Evolutionary conservation across 1,284 basidiomycete genomes (phyloP).

Genomic region (Lignosus rhinocerotis): DNA sequence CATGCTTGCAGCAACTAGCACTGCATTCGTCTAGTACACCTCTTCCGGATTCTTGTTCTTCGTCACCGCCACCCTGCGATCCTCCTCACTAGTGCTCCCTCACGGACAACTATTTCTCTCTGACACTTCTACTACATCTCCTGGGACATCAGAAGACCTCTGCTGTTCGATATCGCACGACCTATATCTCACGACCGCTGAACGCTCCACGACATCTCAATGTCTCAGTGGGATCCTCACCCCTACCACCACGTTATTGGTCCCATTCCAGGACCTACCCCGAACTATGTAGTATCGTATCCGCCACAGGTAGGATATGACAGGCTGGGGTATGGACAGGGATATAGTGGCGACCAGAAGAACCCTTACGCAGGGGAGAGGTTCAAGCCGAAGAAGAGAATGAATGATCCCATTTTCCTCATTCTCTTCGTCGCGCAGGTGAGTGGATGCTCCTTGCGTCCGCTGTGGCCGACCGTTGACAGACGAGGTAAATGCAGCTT

Average conservation of each 20-base stretch:
- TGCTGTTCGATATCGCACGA: too few relatives aligned
- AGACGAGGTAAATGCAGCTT: constrained; percentile 40
- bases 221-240: background rate
- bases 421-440: constrained; percentile 69
- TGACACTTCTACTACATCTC: too few relatives aligned
- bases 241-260: constrained; percentile 23
- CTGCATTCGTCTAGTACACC: too few relatives aligned
- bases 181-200: too few relatives aligned
- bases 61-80: too few relatives aligned
- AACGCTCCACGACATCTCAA: too few relatives aligned
- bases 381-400: constrained; percentile 67
- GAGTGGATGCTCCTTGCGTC: constrained; percentile 8
- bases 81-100: too few relatives aligned
- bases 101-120: too few relatives aligned
- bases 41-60: too few relatives aligned
- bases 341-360: constrained; percentile 43
- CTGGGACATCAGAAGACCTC: too few relatives aligned
- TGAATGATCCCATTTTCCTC: constrained; percentile 75
- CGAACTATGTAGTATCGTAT: constrained; percentile 16
- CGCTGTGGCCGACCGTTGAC: background rate
- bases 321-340: constrained; percentile 7
- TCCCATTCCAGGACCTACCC: constrained; percentile 18
- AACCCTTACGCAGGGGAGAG: constrained; percentile 62
- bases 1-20: too few relatives aligned
- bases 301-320: constrained; percentile 11